phyloP scores from a whole-genome alignment of 768 basidiomycete species.

The Nidularia sp. region DNA sequence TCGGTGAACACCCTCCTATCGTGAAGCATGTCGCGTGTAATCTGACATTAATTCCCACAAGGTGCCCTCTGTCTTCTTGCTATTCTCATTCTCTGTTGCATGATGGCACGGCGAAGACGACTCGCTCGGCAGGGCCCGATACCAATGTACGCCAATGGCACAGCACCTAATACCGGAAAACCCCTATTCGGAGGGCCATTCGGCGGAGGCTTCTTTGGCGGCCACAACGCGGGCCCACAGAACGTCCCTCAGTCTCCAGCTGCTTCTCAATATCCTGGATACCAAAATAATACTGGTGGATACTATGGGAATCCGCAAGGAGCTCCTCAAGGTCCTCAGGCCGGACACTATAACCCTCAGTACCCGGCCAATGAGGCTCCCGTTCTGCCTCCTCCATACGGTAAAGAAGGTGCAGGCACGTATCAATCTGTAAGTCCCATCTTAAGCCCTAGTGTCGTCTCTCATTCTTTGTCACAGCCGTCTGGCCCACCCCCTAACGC shows the following conservation, averaged over 20 bases:
- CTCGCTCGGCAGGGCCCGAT: no score
- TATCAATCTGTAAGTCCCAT: neutral
- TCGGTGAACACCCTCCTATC: neutral
- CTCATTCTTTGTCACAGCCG: neutral
- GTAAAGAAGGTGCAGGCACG: constrained; percentile 2
- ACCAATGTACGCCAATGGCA: no score
- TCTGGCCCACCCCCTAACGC: neutral
- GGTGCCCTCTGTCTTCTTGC: neutral
- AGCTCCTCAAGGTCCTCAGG: neutral
- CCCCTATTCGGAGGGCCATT: constrained; percentile 3
- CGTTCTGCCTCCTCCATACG: constrained; percentile 7
- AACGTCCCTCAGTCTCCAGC: neutral
- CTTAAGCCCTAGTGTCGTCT: neutral
- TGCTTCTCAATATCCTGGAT: neutral
- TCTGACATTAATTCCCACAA: no score
- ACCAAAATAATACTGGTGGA: neutral
- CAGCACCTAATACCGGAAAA: neutral
- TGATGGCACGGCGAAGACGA: neutral
- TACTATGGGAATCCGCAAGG: neutral
- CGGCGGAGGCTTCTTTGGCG: neutral
- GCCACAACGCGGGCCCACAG: neutral
- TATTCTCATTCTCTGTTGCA: neutral
- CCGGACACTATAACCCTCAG: neutral
- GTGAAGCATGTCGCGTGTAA: no score
- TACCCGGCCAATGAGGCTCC: constrained; percentile 2